Percentiles rank a stretch among this genome's conserved stretches.
These are phyloP conservation scores for Sambucus nigra DNA, from an alignment of 129 eudicot species.

Conservation along the genomic window DNA sequence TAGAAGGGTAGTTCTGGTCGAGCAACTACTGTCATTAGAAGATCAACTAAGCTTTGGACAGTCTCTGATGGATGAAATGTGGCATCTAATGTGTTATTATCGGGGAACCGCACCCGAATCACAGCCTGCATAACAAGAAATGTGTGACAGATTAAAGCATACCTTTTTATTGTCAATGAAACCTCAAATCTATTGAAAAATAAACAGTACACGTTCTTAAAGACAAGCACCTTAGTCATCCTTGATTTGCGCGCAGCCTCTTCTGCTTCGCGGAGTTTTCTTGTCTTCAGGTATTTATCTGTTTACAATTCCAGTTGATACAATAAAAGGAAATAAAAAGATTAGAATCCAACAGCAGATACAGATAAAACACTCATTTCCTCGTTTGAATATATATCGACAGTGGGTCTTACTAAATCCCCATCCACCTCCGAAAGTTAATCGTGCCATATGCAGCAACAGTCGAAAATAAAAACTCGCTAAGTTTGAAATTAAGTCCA, in stretches of 20 bases:
- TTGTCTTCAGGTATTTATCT: conserved; percentile 78
- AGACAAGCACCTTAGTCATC: conserved; percentile 55
- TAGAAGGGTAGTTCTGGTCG: conserved; percentile 63
- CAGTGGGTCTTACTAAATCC: too few species aligned
- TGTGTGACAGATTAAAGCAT: background rate
- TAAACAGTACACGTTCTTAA: too few species aligned
- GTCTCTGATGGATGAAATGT: conserved; percentile 83
- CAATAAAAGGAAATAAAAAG: background rate
- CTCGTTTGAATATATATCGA: background rate
- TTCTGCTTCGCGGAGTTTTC: conserved; percentile 79
- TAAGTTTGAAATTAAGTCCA: too few species aligned
- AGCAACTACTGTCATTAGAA: conserved; percentile 56
- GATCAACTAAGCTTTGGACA: conserved; percentile 57
- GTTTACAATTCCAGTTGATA: conserved; percentile 9
- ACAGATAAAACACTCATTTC: background rate
- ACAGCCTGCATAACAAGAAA: conserved; percentile 39
- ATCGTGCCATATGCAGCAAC: too few species aligned
- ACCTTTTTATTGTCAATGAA: background rate
- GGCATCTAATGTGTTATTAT: conserved; percentile 68
- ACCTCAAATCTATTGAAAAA: too few species aligned
- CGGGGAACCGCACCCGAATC: conserved; percentile 82
- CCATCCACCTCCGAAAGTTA: too few species aligned
- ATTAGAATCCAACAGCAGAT: background rate
- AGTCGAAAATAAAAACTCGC: too few species aligned
- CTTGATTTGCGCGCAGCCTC: conserved; percentile 75